Base-by-base conservation (phyloP, 495 filamentous ascomycete genomes). In the Staphylotrichum tortipilum region DNA sequence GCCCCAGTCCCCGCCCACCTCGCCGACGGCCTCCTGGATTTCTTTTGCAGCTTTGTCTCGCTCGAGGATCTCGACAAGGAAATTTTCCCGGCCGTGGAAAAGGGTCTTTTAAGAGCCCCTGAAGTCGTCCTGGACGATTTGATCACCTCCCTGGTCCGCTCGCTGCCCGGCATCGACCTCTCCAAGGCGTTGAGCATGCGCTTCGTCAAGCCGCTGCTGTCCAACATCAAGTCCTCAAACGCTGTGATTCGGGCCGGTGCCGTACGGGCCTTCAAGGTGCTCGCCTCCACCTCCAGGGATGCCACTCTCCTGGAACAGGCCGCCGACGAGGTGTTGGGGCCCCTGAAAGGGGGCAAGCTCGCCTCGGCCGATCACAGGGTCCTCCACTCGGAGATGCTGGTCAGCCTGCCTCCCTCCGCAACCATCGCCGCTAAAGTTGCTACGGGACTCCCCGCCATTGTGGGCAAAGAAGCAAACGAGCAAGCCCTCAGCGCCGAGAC, bases 141-240 rank as follows among this genome's bases (percentile, higher is more conserved):
- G 29, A 69, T 95, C 30, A 73, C 81, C 12, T 76, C 81, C 3
- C 68, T 96, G 28, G 72, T 92, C 53, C 62, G 71, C 5, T 75
- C 86, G 18, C 69, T 97, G 21, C 79, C 89, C 1, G 61, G 70
- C 0, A 71, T 95, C 49, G 91, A 96, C 58, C 74, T 95, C 2
- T 88, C 90, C 9, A 78, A 81, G 37, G 62, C 86, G 8, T 69
- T 95, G 15, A 76, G 74, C 30, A 68, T 77, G 21, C 80, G 81
- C 43, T 70, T 97, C 12, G 65, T 91, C 18, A 96, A 95, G 57
- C 91, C 89, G 15, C 67, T 98, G 4, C 60, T 97, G 9, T 79
- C 88, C 17, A 95, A 85, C 65, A 73, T 86, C 68, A 97, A 95
- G 68, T 97, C 92, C 8, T 86, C 84, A 48, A 95, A 94, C 58